Evolutionary conservation across 345 rosid genomes (phyloP).

Genomic region (Citrus trifoliata): DNA sequence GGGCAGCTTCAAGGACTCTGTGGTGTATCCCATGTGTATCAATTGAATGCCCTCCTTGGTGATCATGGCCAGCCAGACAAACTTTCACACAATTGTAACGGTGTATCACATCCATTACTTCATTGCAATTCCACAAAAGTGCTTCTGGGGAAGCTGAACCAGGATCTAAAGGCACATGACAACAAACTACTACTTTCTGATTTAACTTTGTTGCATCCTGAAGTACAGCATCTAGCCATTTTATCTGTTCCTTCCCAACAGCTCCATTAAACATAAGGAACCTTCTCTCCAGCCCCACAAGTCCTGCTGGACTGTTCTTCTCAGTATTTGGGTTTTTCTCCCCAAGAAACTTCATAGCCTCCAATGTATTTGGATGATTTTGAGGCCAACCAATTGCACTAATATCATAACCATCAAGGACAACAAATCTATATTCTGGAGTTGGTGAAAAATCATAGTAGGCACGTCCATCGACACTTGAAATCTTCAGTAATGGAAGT

Average conservation of each 20-base stretch:
- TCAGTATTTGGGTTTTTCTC: constrained; percentile 73
- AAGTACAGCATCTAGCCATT: constrained; percentile 70
- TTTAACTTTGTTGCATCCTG: constrained; percentile 53
- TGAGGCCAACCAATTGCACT: constrained; percentile 88
- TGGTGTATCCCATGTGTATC: constrained; percentile 88
- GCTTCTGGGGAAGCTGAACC: constrained; percentile 50
- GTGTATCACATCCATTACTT: constrained; percentile 77
- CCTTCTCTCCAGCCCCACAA: constrained; percentile 64
- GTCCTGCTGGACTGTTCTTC: constrained; percentile 81
- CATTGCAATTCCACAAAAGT: constrained; percentile 79
- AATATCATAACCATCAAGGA: constrained; percentile 83
- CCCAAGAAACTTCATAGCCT: constrained; percentile 64
- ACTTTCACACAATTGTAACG: constrained; percentile 65
- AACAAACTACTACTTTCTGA: constrained; percentile 78
- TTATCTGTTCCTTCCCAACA: constrained; percentile 72
- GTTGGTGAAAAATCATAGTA: constrained; percentile 85
- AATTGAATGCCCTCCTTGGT: constrained; percentile 68
- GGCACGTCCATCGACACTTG: constrained; percentile 41
- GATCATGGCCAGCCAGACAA: constrained; percentile 89
- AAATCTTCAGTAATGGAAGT: constrained; percentile 73
- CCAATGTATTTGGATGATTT: constrained; percentile 60
- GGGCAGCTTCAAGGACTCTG: constrained; percentile 77
- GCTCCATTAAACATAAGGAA: constrained; percentile 92
- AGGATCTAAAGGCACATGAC: constrained; percentile 80
- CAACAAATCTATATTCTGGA: constrained; percentile 64